A percentile compares a stretch with the other conserved stretches of the same genome.
phyloP scores from a whole-genome alignment of 2,329 filamentous ascomycete genomes.

The Aspergillus transmontanensis region DNA sequence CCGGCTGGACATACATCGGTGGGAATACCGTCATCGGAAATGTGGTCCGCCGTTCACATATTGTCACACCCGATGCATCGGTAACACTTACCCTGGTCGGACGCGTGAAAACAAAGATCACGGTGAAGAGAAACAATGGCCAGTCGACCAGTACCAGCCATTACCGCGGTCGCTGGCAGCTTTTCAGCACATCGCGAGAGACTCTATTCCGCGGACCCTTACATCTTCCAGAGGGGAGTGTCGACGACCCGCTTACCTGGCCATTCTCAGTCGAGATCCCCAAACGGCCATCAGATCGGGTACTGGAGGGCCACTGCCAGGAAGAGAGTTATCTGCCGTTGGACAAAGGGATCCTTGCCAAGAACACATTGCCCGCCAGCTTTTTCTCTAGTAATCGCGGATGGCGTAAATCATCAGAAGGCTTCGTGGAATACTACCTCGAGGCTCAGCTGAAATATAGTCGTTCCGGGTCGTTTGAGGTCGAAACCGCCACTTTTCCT shows the following conservation, averaged over 20 bases:
- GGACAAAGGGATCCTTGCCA: slow-evolving; percentile 7
- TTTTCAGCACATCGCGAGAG: slow-evolving; percentile 8
- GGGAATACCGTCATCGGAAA: slow-evolving; percentile 25
- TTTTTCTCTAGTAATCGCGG: slow-evolving; percentile 10
- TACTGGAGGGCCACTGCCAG: neutral
- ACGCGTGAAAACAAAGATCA: slow-evolving; percentile 19
- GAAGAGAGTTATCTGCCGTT: slow-evolving; percentile 18
- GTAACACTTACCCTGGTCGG: slow-evolving; percentile 18
- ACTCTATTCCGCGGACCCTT: slow-evolving; percentile 20
- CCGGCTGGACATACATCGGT: slow-evolving; percentile 16
- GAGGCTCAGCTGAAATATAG: slow-evolving; percentile 29
- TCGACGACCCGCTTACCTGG: slow-evolving; percentile 15
- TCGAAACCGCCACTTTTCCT: slow-evolving; percentile 14
- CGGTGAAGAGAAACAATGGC: neutral
- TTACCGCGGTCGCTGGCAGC: slow-evolving; percentile 14
- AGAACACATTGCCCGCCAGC: slow-evolving; percentile 16
- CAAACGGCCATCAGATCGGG: neutral
- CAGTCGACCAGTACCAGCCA: neutral
- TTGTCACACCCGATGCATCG: slow-evolving; percentile 20
- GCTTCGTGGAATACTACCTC: slow-evolving; percentile 42
- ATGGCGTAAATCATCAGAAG: slow-evolving; percentile 15
- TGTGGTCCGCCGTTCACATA: slow-evolving; percentile 17
- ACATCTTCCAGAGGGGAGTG: slow-evolving; percentile 15
- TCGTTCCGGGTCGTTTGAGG: neutral
- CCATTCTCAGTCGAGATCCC: slow-evolving; percentile 22